Conservation (phyloP, 805 yeast genomes). For the Sungouiozyma intestinalis region DNA sequence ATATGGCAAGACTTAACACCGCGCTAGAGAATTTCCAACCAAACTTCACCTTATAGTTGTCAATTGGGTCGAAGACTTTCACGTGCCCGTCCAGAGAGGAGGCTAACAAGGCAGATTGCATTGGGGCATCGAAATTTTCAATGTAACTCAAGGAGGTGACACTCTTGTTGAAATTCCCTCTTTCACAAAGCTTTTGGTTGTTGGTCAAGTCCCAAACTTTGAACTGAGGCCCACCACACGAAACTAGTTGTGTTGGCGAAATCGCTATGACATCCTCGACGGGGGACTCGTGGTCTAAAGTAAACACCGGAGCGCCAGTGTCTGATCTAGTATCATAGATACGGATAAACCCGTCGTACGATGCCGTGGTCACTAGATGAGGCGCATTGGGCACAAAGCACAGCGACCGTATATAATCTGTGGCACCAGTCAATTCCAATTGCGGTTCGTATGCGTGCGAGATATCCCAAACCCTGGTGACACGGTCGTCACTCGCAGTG, state of each 20-base stretch:
- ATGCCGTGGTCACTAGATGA: constrained; percentile 80
- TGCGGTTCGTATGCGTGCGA: constrained; percentile 67
- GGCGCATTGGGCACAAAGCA: constrained; percentile 66
- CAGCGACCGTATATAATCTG: constrained; percentile 81
- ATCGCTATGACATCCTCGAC: constrained; percentile 76
- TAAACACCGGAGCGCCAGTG: constrained; percentile 41
- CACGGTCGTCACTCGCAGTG: constrained; percentile 86
- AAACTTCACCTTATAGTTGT: constrained; percentile 79
- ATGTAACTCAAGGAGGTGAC: constrained; percentile 59
- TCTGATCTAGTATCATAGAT: constrained; percentile 67
- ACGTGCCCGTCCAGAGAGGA: constrained; percentile 97
- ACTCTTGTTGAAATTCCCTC: constrained; percentile 85
- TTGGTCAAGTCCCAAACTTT: constrained; percentile 92
- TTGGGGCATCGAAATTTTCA: constrained; percentile 24
- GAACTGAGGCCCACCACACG: constrained; percentile 73
- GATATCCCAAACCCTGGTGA: constrained; percentile 81
- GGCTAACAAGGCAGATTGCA: constrained; percentile 52
- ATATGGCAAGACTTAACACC: constrained; percentile 78
- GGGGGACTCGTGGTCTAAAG: constrained; percentile 66
- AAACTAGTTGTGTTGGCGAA: constrained; percentile 59
- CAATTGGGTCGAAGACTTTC: constrained; percentile 75
- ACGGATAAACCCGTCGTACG: constrained; percentile 82
- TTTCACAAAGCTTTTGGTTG: constrained; percentile 48
- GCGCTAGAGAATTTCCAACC: constrained; percentile 98
- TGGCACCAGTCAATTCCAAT: constrained; percentile 58